These are phyloP conservation scores for Haberlea rhodopensis DNA, from an alignment of 257 asterid genomes.

Conservation along the genomic window DNA sequence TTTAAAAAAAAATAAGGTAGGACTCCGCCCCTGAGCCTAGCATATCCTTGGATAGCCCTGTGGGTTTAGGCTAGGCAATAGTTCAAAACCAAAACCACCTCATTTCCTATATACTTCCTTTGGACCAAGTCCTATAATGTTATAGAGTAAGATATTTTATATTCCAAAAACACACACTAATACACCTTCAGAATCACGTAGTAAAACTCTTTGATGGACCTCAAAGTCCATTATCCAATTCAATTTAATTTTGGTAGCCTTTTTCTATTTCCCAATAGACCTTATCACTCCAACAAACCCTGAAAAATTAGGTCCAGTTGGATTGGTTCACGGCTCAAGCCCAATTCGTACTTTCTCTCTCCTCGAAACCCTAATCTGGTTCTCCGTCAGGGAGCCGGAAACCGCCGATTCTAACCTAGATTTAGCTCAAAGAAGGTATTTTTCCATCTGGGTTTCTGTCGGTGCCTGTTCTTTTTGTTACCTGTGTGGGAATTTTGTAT, in stretches of 20 bases:
- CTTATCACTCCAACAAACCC: constrained; percentile 39
- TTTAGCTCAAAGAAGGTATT: constrained; percentile 17
- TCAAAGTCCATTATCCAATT: constrained; percentile 83
- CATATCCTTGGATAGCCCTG: too few species aligned
- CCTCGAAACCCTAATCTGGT: constrained; percentile 62
- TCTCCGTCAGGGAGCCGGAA: constrained; percentile 30
- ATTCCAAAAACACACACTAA: constrained; percentile 30
- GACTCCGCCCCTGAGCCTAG: too few species aligned
- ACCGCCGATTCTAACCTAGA: constrained; percentile 31
- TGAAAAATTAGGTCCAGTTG: constrained; percentile 61
- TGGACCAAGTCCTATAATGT: not conserved
- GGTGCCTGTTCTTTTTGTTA: not conserved
- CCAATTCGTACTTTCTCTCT: constrained; percentile 52
- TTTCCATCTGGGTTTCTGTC: constrained; percentile 24
- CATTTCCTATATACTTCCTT: not conserved
- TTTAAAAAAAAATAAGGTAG: too few species aligned
- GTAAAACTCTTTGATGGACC: constrained; percentile 50
- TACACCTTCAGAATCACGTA: constrained; percentile 34
- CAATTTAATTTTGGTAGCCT: constrained; percentile 35
- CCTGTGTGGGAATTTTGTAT: constrained; percentile 19
- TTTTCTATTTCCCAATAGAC: constrained; percentile 36
- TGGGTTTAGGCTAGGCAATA: too few species aligned
- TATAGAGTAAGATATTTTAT: too few species aligned
- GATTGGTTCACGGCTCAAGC: constrained; percentile 48
- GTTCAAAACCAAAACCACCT: too few species aligned